Evolutionary conservation across 2,329 filamentous ascomycete genomes (phyloP).

Genomic region (Periglandula ipomoeae): DNA sequence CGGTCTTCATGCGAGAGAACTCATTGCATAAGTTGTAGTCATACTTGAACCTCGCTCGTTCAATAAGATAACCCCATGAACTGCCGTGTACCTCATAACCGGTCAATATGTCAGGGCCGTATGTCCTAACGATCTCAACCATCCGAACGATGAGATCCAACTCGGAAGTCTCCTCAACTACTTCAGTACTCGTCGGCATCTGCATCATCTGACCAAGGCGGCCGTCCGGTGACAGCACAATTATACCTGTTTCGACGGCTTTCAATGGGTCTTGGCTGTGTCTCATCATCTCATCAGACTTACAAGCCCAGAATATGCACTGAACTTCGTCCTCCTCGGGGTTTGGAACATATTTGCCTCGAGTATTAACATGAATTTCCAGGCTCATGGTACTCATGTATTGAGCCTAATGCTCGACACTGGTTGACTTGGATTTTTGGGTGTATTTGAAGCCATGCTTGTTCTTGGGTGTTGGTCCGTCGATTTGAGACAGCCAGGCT

Average conservation of each 20-base stretch:
- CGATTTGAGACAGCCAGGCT: conserved; percentile 68
- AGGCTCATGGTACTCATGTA: conserved; percentile 97
- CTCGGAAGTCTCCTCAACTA: conserved; percentile 70
- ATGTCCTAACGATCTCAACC: conserved; percentile 71
- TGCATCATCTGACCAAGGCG: conserved; percentile 51
- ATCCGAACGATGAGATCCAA: conserved; percentile 78
- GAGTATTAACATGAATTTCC: conserved; percentile 84
- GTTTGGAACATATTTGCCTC: conserved; percentile 73
- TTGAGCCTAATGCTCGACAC: conserved; percentile 72
- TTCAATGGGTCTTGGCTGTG: conserved; percentile 33
- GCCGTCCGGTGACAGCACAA: conserved; percentile 59
- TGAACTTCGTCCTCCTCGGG: conserved; percentile 84
- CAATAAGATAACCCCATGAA: conserved; percentile 94
- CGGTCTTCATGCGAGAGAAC: conserved; percentile 76
- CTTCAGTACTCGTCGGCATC: conserved; percentile 51
- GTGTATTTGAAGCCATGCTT: conserved; percentile 80
- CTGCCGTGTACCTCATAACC: conserved; percentile 90
- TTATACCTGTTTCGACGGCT: conserved; percentile 56
- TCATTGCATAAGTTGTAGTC: conserved; percentile 88
- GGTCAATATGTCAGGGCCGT: conserved; percentile 87
- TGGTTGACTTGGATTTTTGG: conserved; percentile 64
- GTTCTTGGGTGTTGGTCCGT: conserved; percentile 76
- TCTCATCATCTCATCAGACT: conserved; percentile 52
- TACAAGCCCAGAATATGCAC: conserved; percentile 83
- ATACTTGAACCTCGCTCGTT: conserved; percentile 76